These are phyloP conservation scores for Pyrus betulifolia DNA, from an alignment of 306 rosid genomes.

Conservation along the genomic window DNA sequence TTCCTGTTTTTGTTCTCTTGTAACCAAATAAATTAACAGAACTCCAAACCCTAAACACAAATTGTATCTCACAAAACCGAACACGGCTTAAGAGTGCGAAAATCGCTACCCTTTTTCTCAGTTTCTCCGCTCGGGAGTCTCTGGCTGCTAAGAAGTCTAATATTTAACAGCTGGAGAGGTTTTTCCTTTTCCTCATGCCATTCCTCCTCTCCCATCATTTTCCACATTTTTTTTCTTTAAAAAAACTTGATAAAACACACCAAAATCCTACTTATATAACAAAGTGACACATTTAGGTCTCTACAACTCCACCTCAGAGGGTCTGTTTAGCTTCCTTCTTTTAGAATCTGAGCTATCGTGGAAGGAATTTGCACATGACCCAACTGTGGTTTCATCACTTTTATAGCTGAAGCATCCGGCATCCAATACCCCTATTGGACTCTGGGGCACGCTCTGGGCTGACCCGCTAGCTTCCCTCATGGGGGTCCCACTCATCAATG, in stretches of 20 bases:
- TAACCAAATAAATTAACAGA: conserved; percentile 6
- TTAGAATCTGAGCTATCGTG: conserved; percentile 53
- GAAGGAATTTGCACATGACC: conserved; percentile 62
- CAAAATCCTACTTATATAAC: conserved; percentile 19
- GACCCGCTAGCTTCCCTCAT: conserved; percentile 31
- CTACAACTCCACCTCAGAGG: conserved; percentile 50
- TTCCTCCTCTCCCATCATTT: neutral
- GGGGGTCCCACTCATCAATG: conserved; percentile 14
- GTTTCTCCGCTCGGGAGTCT: conserved; percentile 4
- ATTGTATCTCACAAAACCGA: conserved; percentile 22
- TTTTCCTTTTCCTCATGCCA: conserved; percentile 25
- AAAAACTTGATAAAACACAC: conserved; percentile 28
- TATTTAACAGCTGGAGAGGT: conserved; percentile 57
- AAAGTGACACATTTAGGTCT: conserved; percentile 13
- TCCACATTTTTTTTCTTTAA: conserved; percentile 1
- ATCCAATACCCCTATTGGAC: conserved; percentile 84
- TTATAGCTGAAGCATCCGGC: conserved; percentile 70
- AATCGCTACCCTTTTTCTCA: neutral
- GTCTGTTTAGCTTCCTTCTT: conserved; percentile 80
- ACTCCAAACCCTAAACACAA: conserved; percentile 16
- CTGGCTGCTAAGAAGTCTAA: conserved; percentile 59
- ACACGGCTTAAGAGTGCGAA: neutral
- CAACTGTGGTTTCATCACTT: conserved; percentile 59
- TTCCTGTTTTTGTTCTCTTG: neutral
- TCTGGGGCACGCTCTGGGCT: conserved; percentile 48